A percentile compares a stretch with the other conserved stretches of the same genome.
phyloP scores from a whole-genome alignment of 176 grass and related monocot species.

The Alopecurus myosuroides region DNA sequence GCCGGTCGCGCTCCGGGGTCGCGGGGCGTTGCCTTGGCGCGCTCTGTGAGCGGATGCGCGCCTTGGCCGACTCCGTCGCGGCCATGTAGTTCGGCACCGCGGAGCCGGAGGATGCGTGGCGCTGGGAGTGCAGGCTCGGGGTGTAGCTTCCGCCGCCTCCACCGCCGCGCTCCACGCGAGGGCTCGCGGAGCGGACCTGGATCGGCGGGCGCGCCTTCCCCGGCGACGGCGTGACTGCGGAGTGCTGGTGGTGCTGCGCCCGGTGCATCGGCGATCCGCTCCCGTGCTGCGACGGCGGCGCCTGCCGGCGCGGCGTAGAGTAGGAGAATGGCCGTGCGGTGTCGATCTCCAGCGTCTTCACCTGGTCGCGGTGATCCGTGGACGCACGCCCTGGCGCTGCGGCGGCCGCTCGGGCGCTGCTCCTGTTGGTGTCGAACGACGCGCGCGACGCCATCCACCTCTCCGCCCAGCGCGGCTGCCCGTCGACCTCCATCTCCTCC shows the following conservation, averaged over 20 bases:
- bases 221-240: constrained; percentile 70
- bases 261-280: constrained; percentile 43
- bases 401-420: constrained; percentile 25
- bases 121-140: constrained; percentile 46
- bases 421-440: constrained; percentile 72
- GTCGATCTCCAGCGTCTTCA: constrained; percentile 93
- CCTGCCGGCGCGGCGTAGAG: constrained; percentile 42
- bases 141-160: constrained; percentile 32
- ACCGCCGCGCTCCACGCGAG: constrained; percentile 41
- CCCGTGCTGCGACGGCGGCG: constrained; percentile 20
- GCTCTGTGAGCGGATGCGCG: constrained; percentile 69
- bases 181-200: constrained; percentile 80
- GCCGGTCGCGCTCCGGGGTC: constrained; percentile 63
- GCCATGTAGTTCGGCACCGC: constrained; percentile 90
- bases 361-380: constrained; percentile 54
- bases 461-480: constrained; percentile 64
- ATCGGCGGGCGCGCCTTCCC: constrained; percentile 51
- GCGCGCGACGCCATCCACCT: constrained; percentile 83
- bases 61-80: constrained; percentile 92
- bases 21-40: constrained; percentile 69
- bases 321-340: constrained; percentile 75
- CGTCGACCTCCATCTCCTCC: constrained; percentile 57
- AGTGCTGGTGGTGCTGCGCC: constrained; percentile 42
- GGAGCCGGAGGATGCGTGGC: background rate
- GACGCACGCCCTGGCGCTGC: constrained; percentile 47